A percentile compares a stretch with the other conserved stretches of the same genome.
phyloP scores from a whole-genome alignment of 2,329 filamentous ascomycete genomes.

The Cadophora sp. region DNA sequence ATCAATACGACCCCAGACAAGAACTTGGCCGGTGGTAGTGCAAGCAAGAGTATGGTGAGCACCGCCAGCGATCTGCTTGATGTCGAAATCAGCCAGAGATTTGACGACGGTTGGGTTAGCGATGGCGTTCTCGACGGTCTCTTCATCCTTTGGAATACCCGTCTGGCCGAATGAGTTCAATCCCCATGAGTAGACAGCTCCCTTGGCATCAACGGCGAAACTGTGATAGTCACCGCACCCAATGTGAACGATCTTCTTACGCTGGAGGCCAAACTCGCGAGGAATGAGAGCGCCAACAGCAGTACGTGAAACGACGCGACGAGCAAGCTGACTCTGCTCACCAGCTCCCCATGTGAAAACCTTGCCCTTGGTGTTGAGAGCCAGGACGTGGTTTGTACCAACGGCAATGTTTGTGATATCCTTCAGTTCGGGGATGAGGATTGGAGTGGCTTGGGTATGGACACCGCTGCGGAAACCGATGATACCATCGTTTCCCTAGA shows the following conservation, averaged over 20 bases:
- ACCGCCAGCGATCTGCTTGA: conserved; percentile 74
- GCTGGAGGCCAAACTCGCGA: conserved; percentile 43
- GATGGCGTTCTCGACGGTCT: conserved; percentile 73
- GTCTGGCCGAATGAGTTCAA: conserved; percentile 88
- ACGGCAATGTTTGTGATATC: conserved; percentile 59
- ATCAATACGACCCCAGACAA: conserved; percentile 66
- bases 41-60: conserved; percentile 77
- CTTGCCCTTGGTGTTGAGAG: conserved; percentile 62
- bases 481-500: conserved; percentile 67
- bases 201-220: conserved; percentile 74
- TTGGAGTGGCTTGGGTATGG: conserved; percentile 45
- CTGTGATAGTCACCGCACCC: conserved; percentile 77
- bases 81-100: conserved; percentile 66
- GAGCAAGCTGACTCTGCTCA: conserved; percentile 73
- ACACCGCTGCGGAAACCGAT: conserved; percentile 56
- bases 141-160: conserved; percentile 67
- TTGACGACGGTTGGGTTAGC: conserved; percentile 73
- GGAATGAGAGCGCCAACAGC: conserved; percentile 39
- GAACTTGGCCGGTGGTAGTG: conserved; percentile 61
- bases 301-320: conserved; percentile 42
- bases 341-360: conserved; percentile 71
- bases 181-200: conserved; percentile 81
- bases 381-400: conserved; percentile 65
- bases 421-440: conserved; percentile 62
- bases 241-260: conserved; percentile 48